These are phyloP conservation scores for Geoglossum cookeanum DNA, from an alignment of 2,329 filamentous ascomycete species.

Conservation along the genomic window DNA sequence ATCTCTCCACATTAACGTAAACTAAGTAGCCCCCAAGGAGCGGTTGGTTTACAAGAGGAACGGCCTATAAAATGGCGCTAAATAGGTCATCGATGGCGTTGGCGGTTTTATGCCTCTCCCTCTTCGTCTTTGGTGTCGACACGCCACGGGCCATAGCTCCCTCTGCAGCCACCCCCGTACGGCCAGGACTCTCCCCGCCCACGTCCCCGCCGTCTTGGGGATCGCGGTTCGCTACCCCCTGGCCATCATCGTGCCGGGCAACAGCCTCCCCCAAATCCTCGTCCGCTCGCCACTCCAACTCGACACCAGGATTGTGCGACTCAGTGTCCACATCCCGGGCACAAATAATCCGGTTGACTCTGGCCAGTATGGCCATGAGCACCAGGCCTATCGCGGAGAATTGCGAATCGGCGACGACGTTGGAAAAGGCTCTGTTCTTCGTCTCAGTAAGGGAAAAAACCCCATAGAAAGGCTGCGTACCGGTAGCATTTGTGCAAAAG, in stretches of 20 bases:
- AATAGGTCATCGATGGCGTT: constrained; percentile 47
- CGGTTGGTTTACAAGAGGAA: constrained; percentile 31
- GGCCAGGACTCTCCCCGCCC: not conserved
- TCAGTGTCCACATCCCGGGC: not conserved
- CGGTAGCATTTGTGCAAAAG: not conserved
- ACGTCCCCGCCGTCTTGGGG: not conserved
- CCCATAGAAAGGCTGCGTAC: not conserved
- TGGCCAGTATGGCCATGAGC: constrained; percentile 44
- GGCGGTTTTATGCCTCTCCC: constrained; percentile 35
- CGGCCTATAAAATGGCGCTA: not conserved
- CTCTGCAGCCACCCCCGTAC: not conserved
- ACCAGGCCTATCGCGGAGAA: constrained; percentile 53
- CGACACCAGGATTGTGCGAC: not conserved
- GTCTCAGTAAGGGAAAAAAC: not conserved
- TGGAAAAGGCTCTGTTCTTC: constrained; percentile 40
- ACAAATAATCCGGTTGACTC: constrained; percentile 23
- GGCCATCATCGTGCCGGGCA: constrained; percentile 11
- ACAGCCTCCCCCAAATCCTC: constrained; percentile 20
- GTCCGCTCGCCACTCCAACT: not conserved
- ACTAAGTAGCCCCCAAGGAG: not conserved
- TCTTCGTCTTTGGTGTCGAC: constrained; percentile 16
- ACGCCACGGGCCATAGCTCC: not conserved
- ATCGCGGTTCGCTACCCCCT: not conserved
- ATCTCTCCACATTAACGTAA: not conserved
- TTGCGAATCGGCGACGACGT: constrained; percentile 51